Conservation (phyloP, 2,329 filamentous ascomycete genomes). For the Epichloe baconii region DNA sequence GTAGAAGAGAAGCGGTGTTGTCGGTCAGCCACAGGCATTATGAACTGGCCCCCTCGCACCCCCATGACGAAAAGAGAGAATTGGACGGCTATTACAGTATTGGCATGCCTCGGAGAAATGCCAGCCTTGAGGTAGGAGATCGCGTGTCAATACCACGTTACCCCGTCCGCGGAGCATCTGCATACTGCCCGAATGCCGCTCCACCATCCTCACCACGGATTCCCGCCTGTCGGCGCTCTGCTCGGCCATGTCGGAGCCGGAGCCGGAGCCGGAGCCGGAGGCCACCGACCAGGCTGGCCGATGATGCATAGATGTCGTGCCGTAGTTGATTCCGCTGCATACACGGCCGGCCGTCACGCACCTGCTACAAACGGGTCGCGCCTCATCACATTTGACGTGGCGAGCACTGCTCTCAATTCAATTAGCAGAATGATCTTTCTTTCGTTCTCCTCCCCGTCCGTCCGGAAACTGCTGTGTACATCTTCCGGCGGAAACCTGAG, state of each 20-base stretch:
- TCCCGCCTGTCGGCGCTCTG: background rate
- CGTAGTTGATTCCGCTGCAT: background rate
- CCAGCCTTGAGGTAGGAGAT: background rate
- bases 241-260: background rate
- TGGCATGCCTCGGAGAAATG: conserved; percentile 1
- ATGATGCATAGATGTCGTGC: background rate
- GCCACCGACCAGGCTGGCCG: background rate
- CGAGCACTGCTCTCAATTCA: background rate
- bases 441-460: background rate
- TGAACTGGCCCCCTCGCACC: background rate
- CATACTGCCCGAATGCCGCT: background rate
- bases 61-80: too few species aligned
- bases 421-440: background rate
- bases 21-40: background rate
- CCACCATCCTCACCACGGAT: background rate
- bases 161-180: background rate
- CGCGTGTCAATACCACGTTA: background rate
- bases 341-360: background rate
- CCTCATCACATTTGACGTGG: background rate
- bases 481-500: background rate
- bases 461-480: too few species aligned
- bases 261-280: background rate
- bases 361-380: background rate
- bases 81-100: background rate
- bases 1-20: background rate